Percentiles rank a stretch among this genome's conserved stretches.
phyloP scores from a whole-genome alignment of 108 stramenopile genomes.

The Cyclotella kingstonii region DNA sequence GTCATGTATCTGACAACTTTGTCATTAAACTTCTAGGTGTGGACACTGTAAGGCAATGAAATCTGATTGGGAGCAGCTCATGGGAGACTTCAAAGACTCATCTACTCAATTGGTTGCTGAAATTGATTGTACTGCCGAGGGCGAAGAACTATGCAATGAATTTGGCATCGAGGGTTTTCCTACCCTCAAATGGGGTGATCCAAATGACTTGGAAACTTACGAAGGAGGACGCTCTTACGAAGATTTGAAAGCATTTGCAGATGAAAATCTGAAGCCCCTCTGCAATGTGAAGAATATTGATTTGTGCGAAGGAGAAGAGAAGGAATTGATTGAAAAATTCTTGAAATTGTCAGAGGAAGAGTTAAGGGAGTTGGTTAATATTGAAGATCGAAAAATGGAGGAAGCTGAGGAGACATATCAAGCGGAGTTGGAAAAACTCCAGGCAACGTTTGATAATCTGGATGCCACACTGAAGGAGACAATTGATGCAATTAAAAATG shows the following conservation, averaged over 20 bases:
- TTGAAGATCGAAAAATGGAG: conserved; percentile 53
- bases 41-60: conserved; percentile 51
- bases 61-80: conserved; percentile 68
- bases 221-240: conserved; percentile 72
- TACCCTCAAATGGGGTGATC: conserved; percentile 77
- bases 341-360: conserved; percentile 50
- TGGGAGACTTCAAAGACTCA: conserved; percentile 52
- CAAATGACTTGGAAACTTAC: conserved; percentile 60
- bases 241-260: conserved; percentile 64
- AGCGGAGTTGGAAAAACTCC: conserved; percentile 56
- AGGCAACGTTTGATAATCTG: conserved; percentile 59
- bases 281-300: conserved; percentile 55
- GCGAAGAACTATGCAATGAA: conserved; percentile 60
- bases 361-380: conserved; percentile 45
- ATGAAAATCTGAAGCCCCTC: conserved; percentile 62
- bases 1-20: background rate
- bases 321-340: conserved; percentile 53
- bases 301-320: conserved; percentile 60
- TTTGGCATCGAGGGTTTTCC: conserved; percentile 81
- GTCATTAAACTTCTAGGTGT: conserved; percentile 24
- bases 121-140: conserved; percentile 85
- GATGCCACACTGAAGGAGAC: conserved; percentile 60
- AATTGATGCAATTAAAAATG: conserved; percentile 63
- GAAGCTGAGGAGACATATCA: conserved; percentile 63
- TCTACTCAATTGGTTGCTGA: conserved; percentile 69